Evolutionary conservation across 768 basidiomycete species (phyloP).

Genomic region (Leccinum boreale): DNA sequence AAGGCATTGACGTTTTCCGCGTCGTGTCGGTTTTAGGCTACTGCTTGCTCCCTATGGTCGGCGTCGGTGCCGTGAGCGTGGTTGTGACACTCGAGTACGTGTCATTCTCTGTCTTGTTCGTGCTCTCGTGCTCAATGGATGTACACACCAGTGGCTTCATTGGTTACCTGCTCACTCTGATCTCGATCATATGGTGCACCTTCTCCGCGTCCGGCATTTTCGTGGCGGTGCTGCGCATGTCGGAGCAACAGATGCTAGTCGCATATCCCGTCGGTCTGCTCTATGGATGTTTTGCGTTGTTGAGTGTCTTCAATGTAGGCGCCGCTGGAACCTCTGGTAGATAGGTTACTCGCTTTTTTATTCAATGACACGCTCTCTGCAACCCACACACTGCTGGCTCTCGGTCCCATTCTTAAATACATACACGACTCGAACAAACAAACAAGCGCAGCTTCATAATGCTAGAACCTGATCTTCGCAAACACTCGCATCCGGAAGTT

Average conservation of each 20-base stretch:
- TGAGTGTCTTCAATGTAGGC: constrained; percentile 82
- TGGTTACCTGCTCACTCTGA: constrained; percentile 77
- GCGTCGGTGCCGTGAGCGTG: constrained; percentile 86
- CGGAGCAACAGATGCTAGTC: constrained; percentile 89
- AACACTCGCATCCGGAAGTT: not conserved
- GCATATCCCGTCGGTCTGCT: constrained; percentile 94
- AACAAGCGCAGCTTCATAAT: too few relatives aligned
- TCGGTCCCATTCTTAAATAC: not conserved
- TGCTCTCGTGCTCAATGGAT: constrained; percentile 1
- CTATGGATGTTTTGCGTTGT: constrained; percentile 90
- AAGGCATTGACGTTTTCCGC: constrained; percentile 93
- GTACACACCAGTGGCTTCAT: constrained; percentile 58
- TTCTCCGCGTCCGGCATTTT: constrained; percentile 96
- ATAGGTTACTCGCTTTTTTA: constrained; percentile 19
- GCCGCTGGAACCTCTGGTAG: constrained; percentile 30
- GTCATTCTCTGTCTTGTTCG: not conserved
- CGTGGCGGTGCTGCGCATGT: constrained; percentile 92
- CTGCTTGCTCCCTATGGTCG: constrained; percentile 95
- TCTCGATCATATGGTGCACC: constrained; percentile 95
- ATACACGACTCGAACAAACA: not conserved
- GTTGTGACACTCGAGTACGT: constrained; percentile 85
- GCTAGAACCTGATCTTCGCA: not conserved
- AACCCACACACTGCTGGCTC: not conserved
- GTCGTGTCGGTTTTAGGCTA: constrained; percentile 95
- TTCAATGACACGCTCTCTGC: constrained; percentile 3